Base-by-base conservation (phyloP, 2,329 filamentous ascomycete genomes). In the Diaporthe citri region DNA sequence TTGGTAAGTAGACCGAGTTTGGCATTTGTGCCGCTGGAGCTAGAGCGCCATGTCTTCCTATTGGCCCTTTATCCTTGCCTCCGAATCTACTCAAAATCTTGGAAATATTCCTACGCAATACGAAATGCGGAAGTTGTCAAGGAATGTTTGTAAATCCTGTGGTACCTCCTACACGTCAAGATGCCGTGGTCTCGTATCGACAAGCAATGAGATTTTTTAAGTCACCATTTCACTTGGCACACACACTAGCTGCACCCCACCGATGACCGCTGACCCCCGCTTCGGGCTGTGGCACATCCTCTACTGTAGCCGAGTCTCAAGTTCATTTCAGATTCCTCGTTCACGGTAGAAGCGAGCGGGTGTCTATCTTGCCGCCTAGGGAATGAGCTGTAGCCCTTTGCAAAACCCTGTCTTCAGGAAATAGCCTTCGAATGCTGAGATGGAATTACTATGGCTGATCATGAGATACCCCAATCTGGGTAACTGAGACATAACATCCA, bases 21-120 rank as follows among this genome's bases (percentile, higher is more conserved):
- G 43, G 62, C 22, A 22, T 67, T 66, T 66, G 31, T 67, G 13
- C 62, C 62, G 43, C 20, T 36, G 17, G 31, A 67, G 31, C 62
- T 51, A 51, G 12, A 25, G 62, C 31, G 62, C 22, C 28, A 67
- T 52, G 12, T 25, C 43, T 51, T 67, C 41, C 62, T 13, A 67
- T 67, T 67, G 43, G 62, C 13, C 43, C 46, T 22, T 36, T 20
- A 67, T 67, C 62, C 62, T 48, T 66, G 12, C 41, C 20, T 31
- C 60, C 60, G 41, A 48, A 48, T 28, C 60, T 31, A 10, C 25
- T 4, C 60, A 34, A n/a, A 46, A 64, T 28, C 8, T 48, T 5
- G 41, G 28, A 17, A 15, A 28, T 31, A 66, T 48, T 48, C 60
- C 60, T 48, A 7, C 52, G 52, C 52, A 31, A 55, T 55, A 5